Conservation (phyloP, 192 early-diverging fungal genomes). For the Powellomyces hirtus region DNA sequence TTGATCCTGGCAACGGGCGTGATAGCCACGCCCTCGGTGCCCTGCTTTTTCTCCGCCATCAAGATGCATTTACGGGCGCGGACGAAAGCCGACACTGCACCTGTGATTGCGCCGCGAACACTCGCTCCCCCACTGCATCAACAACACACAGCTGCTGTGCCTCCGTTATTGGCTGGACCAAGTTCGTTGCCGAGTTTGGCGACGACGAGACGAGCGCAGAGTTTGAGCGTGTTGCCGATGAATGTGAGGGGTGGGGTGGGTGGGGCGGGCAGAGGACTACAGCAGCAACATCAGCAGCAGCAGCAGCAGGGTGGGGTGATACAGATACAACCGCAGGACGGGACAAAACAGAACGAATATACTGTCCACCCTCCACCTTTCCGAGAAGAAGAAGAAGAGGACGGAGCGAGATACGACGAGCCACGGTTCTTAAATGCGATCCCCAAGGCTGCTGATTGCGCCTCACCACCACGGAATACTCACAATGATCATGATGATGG, state of each 20-base stretch:
- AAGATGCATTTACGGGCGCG: slow-evolving; percentile 18
- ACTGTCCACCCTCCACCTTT: too few relatives aligned
- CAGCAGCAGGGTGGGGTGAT: too few relatives aligned
- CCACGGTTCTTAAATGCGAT: neutral
- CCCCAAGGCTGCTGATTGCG: neutral
- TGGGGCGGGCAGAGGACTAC: too few relatives aligned
- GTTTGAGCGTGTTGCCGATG: slow-evolving; percentile 14
- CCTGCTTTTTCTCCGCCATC: slow-evolving; percentile 29
- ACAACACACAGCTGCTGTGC: too few relatives aligned
- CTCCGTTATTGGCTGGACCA: too few relatives aligned
- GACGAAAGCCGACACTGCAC: neutral
- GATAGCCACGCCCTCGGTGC: slow-evolving; percentile 24
- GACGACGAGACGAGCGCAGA: slow-evolving; percentile 23
- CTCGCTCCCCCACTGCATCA: too few relatives aligned
- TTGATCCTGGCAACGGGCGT: slow-evolving; percentile 32
- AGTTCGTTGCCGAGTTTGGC: neutral
- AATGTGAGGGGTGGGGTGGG: neutral
- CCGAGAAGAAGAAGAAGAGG: neutral
- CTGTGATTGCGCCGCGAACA: neutral
- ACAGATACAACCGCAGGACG: too few relatives aligned
- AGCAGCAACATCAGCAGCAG: too few relatives aligned
- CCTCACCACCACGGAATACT: too few relatives aligned
- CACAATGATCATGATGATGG: too few relatives aligned
- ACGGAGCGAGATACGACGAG: neutral
- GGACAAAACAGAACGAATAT: too few relatives aligned